A percentile compares a stretch with the other conserved stretches of the same genome.
Evolutionary conservation across 306 rosid species (phyloP).

Genomic region (Trichosanthes cucumerina): DNA sequence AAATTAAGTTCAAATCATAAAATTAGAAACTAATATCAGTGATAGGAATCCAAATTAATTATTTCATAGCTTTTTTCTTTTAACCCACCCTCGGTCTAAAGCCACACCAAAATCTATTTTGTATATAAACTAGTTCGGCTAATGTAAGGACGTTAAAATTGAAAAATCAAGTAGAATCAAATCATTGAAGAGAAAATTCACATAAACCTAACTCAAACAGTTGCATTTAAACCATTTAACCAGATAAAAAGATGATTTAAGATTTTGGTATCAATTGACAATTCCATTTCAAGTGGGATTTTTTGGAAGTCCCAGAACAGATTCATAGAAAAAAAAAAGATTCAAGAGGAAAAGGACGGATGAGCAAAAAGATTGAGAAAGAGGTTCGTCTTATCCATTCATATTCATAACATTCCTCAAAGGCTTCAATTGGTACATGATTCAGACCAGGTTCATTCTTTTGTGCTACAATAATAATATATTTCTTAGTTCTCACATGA

Average conservation of each 20-base stretch:
- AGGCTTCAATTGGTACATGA: neutral
- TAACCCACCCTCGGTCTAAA: too few relatives aligned
- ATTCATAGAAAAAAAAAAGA: neutral
- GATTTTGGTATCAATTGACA: neutral
- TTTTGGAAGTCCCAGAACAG: too few relatives aligned
- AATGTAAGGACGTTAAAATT: too few relatives aligned
- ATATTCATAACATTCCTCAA: neutral
- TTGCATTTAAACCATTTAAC: neutral
- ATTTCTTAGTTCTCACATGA: neutral
- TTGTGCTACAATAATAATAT: neutral
- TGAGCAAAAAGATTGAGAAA: neutral
- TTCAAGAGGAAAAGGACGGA: neutral
- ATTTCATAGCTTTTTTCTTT: too few relatives aligned
- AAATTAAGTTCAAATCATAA: too few relatives aligned
- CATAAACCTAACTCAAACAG: neutral
- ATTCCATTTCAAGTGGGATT: neutral
- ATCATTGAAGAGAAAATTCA: neutral
- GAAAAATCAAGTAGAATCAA: neutral
- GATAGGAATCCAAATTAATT: too few relatives aligned
- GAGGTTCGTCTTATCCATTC: neutral
- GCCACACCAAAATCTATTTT: neutral
- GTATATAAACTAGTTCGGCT: too few relatives aligned
- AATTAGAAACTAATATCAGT: too few relatives aligned
- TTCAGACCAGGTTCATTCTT: slow-evolving; percentile 16
- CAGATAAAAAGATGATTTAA: neutral